Base-by-base conservation (phyloP, 2,329 filamentous ascomycete genomes). In the Penicillium sp. region DNA sequence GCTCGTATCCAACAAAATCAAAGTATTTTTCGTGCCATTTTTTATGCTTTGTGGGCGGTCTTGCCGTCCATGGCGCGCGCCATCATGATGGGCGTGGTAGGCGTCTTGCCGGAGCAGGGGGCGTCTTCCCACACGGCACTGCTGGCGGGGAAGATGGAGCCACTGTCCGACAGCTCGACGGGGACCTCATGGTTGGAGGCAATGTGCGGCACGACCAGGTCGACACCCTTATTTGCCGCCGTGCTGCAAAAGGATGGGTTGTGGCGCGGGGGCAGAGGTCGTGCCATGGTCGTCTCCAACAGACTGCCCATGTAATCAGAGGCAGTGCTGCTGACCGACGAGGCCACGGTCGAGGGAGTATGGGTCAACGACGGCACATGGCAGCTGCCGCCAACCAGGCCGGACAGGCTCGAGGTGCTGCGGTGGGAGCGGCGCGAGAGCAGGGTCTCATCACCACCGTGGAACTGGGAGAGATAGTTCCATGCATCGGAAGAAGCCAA, bases 391-490 rank as follows among this genome's bases (percentile, higher is more conserved):
- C 44, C 54, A 34, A 51, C 46, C 5, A 61, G 52, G n/a, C 55
- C 53, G 18, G 57, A 56, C 10, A 65, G 50, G 35, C 62, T 67
- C 18, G 53, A 44, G 12, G 53, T 57, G 46, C 55, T 64, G 45
- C 51, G 50, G 36, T 52, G 46, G 9, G 41, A 30, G 31, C 45
- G 44, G 5, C 54, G 43, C 32, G 49, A 27, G 6, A 50, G 33
- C 16, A 51, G 37, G 14, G 44, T 27, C 17, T 56, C 49, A n/a
- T 50, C 40, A 31, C 39, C 36, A 33, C 50, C 45, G 48, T 71
- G 66, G 54, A 71, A 71, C 33, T 63, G 60, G 22, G 65, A 65
- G 17, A 71, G 57, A 41, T 68, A 71, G 23, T 54, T 51, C 57
- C 64, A 70, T 15, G 68, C 68, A 23, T 70, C 67, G 35, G 61